These are phyloP conservation scores for Teratosphaeria epicoccoides DNA, from an alignment of 2,329 filamentous ascomycete genomes.

Conservation along the genomic window DNA sequence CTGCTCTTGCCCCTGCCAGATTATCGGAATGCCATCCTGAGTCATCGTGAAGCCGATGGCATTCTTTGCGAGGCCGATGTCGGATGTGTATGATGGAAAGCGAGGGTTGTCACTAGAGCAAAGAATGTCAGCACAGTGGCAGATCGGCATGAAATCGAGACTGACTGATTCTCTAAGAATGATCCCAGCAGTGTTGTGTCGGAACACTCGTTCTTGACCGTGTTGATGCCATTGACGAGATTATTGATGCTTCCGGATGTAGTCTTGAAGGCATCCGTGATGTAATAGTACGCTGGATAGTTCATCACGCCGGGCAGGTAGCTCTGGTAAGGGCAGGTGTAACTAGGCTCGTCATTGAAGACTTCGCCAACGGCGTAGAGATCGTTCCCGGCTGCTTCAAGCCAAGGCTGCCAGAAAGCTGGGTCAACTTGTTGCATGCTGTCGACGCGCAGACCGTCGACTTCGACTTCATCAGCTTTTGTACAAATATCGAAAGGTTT, in stretches of 20 bases:
- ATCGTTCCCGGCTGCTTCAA: constrained; percentile 16
- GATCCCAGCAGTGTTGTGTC: constrained; percentile 28
- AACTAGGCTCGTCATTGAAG: constrained; percentile 13
- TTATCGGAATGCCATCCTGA: constrained; percentile 49
- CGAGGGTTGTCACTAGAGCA: constrained; percentile 26
- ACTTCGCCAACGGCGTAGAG: constrained; percentile 25
- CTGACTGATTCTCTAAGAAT: constrained; percentile 30
- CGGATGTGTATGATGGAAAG: constrained; percentile 33
- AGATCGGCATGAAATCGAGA: not conserved
- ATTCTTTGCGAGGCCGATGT: constrained; percentile 48
- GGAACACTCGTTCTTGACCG: constrained; percentile 15
- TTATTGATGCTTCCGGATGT: constrained; percentile 25
- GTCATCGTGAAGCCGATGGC: constrained; percentile 50
- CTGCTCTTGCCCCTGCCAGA: constrained; percentile 31
- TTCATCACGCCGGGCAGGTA: constrained; percentile 31
- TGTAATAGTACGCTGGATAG: constrained; percentile 31
- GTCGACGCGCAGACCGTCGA: constrained; percentile 36
- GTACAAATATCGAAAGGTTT: not conserved
- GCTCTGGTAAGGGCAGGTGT: constrained; percentile 12
- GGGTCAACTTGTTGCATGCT: constrained; percentile 32
- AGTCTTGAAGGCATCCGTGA: constrained; percentile 26
- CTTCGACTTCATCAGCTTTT: constrained; percentile 12
- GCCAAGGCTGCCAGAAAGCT: constrained; percentile 6
- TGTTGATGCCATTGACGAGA: constrained; percentile 23
- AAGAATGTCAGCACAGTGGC: not conserved